Conservation (phyloP, 768 basidiomycete species). For the Boletellus emodensis region DNA sequence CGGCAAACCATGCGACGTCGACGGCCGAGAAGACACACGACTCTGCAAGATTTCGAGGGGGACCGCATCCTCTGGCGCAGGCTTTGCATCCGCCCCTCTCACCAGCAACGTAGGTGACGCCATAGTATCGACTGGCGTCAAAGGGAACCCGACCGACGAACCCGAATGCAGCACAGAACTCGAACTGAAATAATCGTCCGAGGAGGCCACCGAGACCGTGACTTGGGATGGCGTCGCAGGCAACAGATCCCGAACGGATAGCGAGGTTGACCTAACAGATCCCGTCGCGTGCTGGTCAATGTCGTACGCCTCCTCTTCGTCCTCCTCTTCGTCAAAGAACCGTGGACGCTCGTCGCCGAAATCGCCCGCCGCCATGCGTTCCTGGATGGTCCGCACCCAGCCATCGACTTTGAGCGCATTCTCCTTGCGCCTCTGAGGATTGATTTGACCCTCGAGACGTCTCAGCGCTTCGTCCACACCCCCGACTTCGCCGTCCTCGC, state of each 20-base stretch:
- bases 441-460: slow-evolving; percentile 83
- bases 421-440: slow-evolving; percentile 62
- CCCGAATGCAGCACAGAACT: slow-evolving; percentile 13
- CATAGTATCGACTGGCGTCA: slow-evolving; percentile 12
- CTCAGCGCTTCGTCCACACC: slow-evolving; percentile 80
- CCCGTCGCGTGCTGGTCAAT: slow-evolving; percentile 34
- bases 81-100: slow-evolving; percentile 41
- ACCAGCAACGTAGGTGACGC: slow-evolving; percentile 26
- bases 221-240: slow-evolving; percentile 20
- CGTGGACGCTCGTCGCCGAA: slow-evolving; percentile 60
- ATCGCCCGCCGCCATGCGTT: slow-evolving; percentile 60
- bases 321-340: slow-evolving; percentile 44
- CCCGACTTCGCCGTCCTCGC: slow-evolving; percentile 70
- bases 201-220: slow-evolving; percentile 16
- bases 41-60: slow-evolving; percentile 65
- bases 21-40: slow-evolving; percentile 42
- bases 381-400: slow-evolving; percentile 72
- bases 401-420: slow-evolving; percentile 76
- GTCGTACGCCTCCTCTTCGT: slow-evolving; percentile 24
- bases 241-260: slow-evolving; percentile 5
- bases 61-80: slow-evolving; percentile 56
- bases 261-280: slow-evolving; percentile 10
- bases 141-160: slow-evolving; percentile 13
- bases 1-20: slow-evolving; percentile 31
- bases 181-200: slow-evolving; percentile 25